These are phyloP conservation scores for Umbelopsis ramanniana DNA, from an alignment of 192 early-diverging fungal genomes.

Conservation along the genomic window DNA sequence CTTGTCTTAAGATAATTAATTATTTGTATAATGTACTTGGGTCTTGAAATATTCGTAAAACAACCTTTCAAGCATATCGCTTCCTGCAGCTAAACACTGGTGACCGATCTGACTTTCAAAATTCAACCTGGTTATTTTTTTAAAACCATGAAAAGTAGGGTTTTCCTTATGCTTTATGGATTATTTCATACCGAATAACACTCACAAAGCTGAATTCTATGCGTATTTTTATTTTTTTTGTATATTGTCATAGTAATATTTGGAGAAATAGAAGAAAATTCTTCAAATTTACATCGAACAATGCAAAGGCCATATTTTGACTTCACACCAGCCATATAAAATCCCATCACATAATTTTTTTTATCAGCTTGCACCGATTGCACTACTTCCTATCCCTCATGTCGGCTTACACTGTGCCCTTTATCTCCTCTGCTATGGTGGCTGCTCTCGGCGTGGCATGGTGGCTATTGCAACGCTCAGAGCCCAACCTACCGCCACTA, in stretches of 20 bases:
- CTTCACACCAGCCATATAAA: background rate
- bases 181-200: no score
- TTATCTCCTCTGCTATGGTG: background rate
- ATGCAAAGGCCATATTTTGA: slow-evolving; percentile 6
- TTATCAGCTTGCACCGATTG: background rate
- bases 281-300: background rate
- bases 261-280: background rate
- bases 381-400: no score
- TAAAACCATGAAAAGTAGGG: no score
- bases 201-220: no score
- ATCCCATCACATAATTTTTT: background rate
- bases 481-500: slow-evolving; percentile 24
- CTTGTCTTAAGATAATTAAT: no score
- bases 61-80: no score
- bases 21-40: no score
- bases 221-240: background rate
- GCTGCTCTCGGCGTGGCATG: background rate
- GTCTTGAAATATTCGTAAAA: no score
- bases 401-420: background rate
- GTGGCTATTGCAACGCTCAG: background rate
- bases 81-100: no score
- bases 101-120: no score
- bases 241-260: background rate
- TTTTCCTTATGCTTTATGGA: no score
- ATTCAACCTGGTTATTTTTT: no score